Evolutionary conservation across 2,329 filamentous ascomycete species (phyloP).

Genomic region (Thielaviopsis musarum): DNA sequence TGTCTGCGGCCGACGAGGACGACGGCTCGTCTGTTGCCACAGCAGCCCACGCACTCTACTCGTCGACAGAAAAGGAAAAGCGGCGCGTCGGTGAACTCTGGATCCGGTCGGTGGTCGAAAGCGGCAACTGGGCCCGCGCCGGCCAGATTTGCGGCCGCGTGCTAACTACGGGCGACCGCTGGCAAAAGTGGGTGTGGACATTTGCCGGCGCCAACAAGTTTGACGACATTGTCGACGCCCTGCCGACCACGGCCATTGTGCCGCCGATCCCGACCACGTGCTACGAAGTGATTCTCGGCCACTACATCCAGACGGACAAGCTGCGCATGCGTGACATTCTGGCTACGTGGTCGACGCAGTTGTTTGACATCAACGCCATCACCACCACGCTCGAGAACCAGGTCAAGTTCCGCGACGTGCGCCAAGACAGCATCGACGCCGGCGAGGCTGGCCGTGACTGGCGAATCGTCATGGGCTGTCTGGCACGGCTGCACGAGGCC

Average conservation of each 20-base stretch:
- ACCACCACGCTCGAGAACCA: slow-evolving; percentile 68
- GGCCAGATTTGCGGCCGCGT: slow-evolving; percentile 72
- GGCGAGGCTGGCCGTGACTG: slow-evolving; percentile 64
- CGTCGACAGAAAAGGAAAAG: slow-evolving; percentile 64
- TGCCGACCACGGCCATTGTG: slow-evolving; percentile 60
- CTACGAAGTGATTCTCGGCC: slow-evolving; percentile 76
- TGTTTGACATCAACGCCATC: slow-evolving; percentile 66
- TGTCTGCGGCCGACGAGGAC: slow-evolving; percentile 31
- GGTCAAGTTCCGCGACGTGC: slow-evolving; percentile 57
- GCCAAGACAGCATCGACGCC: slow-evolving; percentile 58
- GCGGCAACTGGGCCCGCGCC: slow-evolving; percentile 58
- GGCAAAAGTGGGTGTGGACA: slow-evolving; percentile 92
- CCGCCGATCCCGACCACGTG: slow-evolving; percentile 66
- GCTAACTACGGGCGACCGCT: slow-evolving; percentile 58
- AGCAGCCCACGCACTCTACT: slow-evolving; percentile 29
- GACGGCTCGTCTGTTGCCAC: slow-evolving; percentile 29
- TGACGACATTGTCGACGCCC: slow-evolving; percentile 73
- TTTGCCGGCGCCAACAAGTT: slow-evolving; percentile 78
- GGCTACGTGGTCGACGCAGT: slow-evolving; percentile 65
- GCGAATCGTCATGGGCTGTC: slow-evolving; percentile 71
- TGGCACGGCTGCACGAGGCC: slow-evolving; percentile 72
- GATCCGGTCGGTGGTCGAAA: slow-evolving; percentile 69
- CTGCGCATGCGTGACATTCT: slow-evolving; percentile 61
- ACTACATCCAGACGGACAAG: slow-evolving; percentile 72
- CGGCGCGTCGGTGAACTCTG: slow-evolving; percentile 81